A percentile compares a stretch with the other conserved stretches of the same genome.
These are phyloP conservation scores for Microbotryomycetes sp. DNA, from an alignment of 1,284 basidiomycete species.

Conservation along the genomic window DNA sequence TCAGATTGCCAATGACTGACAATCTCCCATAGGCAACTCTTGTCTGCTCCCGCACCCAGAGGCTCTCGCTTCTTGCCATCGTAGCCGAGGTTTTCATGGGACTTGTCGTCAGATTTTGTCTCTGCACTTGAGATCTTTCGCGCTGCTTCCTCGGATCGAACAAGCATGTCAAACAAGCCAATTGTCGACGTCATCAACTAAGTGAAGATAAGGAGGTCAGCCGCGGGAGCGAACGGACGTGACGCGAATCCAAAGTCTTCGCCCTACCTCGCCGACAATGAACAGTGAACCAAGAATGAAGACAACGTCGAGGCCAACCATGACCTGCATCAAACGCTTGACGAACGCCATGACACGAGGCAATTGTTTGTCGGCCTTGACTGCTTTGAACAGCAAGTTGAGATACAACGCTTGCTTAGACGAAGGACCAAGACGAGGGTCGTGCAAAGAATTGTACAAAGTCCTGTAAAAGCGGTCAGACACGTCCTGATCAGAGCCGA, in stretches of 20 bases:
- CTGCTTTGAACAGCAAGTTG: slow-evolving; percentile 86
- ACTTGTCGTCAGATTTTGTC: slow-evolving; percentile 44
- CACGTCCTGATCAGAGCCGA: slow-evolving; percentile 48
- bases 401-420: slow-evolving; percentile 98
- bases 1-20: slow-evolving; percentile 47
- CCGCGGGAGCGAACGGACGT: not conserved
- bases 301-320: slow-evolving; percentile 67
- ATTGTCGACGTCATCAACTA: slow-evolving; percentile 71
- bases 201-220: slow-evolving; percentile 1
- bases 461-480: slow-evolving; percentile 84
- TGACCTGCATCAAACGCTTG: slow-evolving; percentile 77
- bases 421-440: slow-evolving; percentile 70
- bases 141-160: slow-evolving; percentile 44
- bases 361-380: slow-evolving; percentile 67
- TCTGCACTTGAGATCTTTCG: slow-evolving; percentile 43
- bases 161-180: slow-evolving; percentile 62
- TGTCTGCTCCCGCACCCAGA: slow-evolving; percentile 72
- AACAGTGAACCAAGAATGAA: slow-evolving; percentile 83
- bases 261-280: slow-evolving; percentile 50
- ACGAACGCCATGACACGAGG: slow-evolving; percentile 75
- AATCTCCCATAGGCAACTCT: slow-evolving; percentile 82
- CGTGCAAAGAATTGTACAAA: slow-evolving; percentile 81
- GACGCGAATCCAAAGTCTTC: not conserved
- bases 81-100: slow-evolving; percentile 47
- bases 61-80: slow-evolving; percentile 89